Base-by-base conservation (phyloP, 805 yeast genomes). In the Candida incommunis region DNA sequence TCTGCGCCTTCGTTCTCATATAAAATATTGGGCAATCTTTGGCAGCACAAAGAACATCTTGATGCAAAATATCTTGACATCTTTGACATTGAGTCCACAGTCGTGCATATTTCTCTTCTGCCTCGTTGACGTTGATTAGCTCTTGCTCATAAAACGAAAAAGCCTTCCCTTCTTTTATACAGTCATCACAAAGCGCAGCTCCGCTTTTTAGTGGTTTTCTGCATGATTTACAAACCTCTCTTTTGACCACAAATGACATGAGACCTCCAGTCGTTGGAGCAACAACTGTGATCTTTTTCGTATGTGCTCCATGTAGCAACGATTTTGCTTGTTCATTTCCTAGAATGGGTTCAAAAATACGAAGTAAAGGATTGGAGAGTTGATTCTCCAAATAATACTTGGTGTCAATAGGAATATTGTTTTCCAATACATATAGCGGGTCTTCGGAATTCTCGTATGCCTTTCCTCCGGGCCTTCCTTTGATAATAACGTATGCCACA, bases 31-130 rank as follows among this genome's bases (percentile, higher is more conserved):
- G 96, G 66, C 99, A 92, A 62, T 92, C 97, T 53, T 88, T 87
- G 53, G 90, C 86, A 0, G 95, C 80, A 62, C 99, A 92, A 22
- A 90, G 68, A 2, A 92, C 97, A 54, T 92, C 97, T 63, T 87
- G 96, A 56, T 92, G 96, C 45, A 94, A 66, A 22, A 92, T 83
- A 0, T 97, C 97, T 55, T 94, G 96, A 62, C 98, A 92, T 48
- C 96, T 69, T 65, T 92, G 99, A 61, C 99, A 94, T 59, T 92
- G 95, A 0, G 97, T 90, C 99, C 99, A 92, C 50, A 92, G 66
- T 51, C 94, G 70, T 2, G 95, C 79, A 55, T 86, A 92, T 53
- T 81, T 80, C 48, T 76, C 74, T 59, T 92, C 95, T 48, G 90
- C 64, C 40, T 76, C 78, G 58, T 86, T 82, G 71, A 88, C 78